A percentile compares a stretch with the other conserved stretches of the same genome.
Evolutionary conservation across 192 early-diverging fungal species (phyloP).

Genomic region (Obelidium mucronatum): DNA sequence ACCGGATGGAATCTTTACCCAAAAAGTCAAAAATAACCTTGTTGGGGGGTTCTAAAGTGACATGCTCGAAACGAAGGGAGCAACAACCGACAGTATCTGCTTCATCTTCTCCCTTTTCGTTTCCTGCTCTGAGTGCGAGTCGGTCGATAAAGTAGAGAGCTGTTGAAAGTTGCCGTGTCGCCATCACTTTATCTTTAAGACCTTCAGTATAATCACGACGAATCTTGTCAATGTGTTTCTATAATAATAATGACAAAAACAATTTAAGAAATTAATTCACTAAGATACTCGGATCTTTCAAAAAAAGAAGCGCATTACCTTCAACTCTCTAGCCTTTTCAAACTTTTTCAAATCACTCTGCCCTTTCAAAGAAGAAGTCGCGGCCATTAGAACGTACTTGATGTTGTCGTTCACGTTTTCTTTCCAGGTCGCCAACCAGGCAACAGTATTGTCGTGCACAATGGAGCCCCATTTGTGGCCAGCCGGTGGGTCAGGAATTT

Average conservation of each 20-base stretch:
- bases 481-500: constrained; percentile 80
- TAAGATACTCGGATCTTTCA: too few species aligned
- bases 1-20: constrained; percentile 98
- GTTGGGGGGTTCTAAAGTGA: constrained; percentile 83
- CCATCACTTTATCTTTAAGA: constrained; percentile 81
- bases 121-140: constrained; percentile 94
- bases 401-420: constrained; percentile 94
- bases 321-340: constrained; percentile 90
- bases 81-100: constrained; percentile 99
- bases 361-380: constrained; percentile 92
- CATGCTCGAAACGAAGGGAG: constrained; percentile 92
- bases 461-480: constrained; percentile 92
- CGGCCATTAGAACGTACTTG: constrained; percentile 97
- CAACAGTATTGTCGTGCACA: constrained; percentile 89
- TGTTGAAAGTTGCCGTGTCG: constrained; percentile 87
- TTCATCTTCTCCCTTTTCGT: constrained; percentile 97
- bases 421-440: constrained; percentile 98
- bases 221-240: constrained; percentile 78
- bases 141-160: constrained; percentile 96
- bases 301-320: constrained; percentile 51
- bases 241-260: neutral
- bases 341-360: constrained; percentile 96
- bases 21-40: constrained; percentile 93
- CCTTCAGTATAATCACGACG: constrained; percentile 80
- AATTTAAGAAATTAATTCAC: neutral